phyloP scores from a whole-genome alignment of 768 basidiomycete species.

The Suillus weaverae region DNA sequence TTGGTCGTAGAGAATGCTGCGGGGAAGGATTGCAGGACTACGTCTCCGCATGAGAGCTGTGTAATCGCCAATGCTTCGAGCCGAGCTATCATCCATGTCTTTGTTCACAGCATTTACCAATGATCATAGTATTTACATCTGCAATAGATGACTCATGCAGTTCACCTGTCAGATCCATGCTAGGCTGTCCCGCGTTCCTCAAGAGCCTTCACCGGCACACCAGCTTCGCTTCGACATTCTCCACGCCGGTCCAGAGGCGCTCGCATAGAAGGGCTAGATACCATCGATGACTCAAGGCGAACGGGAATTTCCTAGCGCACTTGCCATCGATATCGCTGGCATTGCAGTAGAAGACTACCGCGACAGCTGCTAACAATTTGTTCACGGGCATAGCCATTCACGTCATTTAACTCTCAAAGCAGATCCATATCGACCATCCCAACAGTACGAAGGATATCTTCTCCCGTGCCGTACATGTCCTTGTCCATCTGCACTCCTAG shows the following conservation, averaged over 20 bases:
- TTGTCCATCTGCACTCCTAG: no score
- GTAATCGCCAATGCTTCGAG: neutral
- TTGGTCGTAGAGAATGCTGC: neutral
- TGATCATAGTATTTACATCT: neutral
- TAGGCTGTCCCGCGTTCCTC: neutral
- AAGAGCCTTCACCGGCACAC: neutral
- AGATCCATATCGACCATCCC: no score
- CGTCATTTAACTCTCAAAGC: no score
- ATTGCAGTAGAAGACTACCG: neutral
- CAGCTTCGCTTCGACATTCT: neutral
- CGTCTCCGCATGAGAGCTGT: conserved; percentile 1
- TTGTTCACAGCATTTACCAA: neutral
- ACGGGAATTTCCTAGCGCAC: neutral
- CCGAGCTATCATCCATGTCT: neutral
- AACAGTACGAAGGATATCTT: no score
- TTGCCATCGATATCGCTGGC: neutral
- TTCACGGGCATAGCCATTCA: no score
- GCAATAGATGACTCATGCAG: neutral
- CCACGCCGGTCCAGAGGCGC: no score
- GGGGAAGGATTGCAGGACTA: conserved; percentile 1
- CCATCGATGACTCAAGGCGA: neutral
- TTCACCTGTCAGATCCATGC: neutral
- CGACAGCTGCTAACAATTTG: no score
- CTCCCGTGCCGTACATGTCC: no score
- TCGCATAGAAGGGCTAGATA: neutral